phyloP scores from a whole-genome alignment of 1,284 basidiomycete genomes.

The Stereum hirsutum region DNA sequence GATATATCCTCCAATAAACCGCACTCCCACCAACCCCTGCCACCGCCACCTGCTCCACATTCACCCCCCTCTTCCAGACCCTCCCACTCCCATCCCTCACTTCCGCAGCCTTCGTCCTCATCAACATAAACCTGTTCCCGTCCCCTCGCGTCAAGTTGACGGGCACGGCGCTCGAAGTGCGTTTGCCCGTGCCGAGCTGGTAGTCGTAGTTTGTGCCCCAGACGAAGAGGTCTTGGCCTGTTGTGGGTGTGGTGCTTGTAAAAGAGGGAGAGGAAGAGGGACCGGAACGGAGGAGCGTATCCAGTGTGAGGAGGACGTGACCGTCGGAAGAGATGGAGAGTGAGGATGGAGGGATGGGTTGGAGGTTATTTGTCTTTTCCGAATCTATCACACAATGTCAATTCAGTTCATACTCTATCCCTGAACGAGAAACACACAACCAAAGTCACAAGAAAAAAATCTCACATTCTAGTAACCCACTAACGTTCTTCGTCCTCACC shows the following conservation, averaged over 20 bases:
- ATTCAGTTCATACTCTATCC: background rate
- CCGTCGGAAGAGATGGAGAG: conserved; percentile 72
- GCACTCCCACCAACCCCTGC: conserved; percentile 56
- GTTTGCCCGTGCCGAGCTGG: conserved; percentile 83
- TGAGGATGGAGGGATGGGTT: conserved; percentile 61
- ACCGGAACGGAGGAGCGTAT: conserved; percentile 46
- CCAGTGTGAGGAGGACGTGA: conserved; percentile 72
- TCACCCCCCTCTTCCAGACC: conserved; percentile 54
- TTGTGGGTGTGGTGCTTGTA: too few species aligned
- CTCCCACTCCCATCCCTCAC: conserved; percentile 61
- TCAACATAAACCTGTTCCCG: conserved; percentile 50
- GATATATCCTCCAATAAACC: conserved; percentile 67
- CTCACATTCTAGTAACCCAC: conserved; percentile 80
- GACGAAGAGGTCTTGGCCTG: conserved; percentile 54
- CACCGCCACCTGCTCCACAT: conserved; percentile 63
- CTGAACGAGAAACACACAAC: background rate
- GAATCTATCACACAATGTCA: conserved; percentile 39
- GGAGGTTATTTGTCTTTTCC: conserved; percentile 49
- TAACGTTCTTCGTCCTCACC: conserved; percentile 71
- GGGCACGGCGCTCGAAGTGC: conserved; percentile 66
- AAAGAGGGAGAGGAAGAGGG: conserved; percentile 31
- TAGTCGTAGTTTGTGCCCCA: conserved; percentile 70
- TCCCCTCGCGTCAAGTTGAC: conserved; percentile 40
- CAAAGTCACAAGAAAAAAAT: conserved; percentile 4
- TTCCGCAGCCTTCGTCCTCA: conserved; percentile 34